Evolutionary conservation across 2,329 filamentous ascomycete species (phyloP).

Genomic region (Davidsoniella neocaledoniae): DNA sequence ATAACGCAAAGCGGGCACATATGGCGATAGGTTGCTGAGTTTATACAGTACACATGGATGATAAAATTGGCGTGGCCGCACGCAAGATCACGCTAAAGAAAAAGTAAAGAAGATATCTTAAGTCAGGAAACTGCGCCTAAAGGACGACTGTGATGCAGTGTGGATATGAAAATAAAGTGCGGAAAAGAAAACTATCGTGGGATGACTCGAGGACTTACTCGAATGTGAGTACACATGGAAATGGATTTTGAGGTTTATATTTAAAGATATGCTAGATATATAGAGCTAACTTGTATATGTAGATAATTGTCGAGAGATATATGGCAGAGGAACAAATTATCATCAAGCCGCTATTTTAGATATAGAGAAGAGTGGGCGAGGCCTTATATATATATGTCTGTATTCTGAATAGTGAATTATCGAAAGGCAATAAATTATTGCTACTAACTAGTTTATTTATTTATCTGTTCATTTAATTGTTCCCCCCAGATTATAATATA

Average conservation of each 20-base stretch:
- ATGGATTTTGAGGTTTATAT: not conserved
- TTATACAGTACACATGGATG: not conserved
- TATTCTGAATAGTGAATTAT: no score
- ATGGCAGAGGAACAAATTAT: no score
- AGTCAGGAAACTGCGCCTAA: not conserved
- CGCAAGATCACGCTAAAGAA: not conserved
- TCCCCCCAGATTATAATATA: no score
- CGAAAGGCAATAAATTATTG: no score
- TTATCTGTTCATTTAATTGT: no score
- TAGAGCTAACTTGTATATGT: not conserved
- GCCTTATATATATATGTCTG: no score
- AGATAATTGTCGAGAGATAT: not conserved
- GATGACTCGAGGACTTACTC: not conserved
- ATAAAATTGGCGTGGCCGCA: slow-evolving; percentile 2
- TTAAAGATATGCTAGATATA: not conserved
- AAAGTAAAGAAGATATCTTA: no score
- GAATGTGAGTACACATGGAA: slow-evolving; percentile 2
- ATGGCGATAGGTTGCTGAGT: not conserved
- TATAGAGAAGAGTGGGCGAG: not conserved
- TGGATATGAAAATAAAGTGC: not conserved
- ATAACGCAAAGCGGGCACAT: not conserved
- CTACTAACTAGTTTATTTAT: no score
- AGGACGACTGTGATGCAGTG: not conserved
- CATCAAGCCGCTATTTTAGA: not conserved
- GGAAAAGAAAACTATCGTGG: not conserved